Evolutionary conservation across 495 filamentous ascomycete species (phyloP).

Genomic region (Lasiosphaeriaceae sp.): DNA sequence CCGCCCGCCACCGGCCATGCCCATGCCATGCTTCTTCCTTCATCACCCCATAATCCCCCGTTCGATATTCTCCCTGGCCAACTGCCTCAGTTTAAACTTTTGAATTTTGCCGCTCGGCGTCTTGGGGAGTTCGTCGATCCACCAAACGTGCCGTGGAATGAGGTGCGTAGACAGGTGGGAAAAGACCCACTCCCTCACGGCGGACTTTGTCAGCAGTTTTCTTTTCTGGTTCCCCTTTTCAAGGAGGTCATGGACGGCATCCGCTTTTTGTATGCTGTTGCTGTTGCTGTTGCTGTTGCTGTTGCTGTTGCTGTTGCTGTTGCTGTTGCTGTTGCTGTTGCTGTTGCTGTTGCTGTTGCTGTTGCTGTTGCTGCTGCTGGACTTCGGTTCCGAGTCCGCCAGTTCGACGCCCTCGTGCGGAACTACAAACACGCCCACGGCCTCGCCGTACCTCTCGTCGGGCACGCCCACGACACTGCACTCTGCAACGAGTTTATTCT

Average conservation of each 20-base stretch:
- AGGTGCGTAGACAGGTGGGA: conserved; percentile 67
- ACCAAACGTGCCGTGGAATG: conserved; percentile 90
- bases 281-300: not conserved
- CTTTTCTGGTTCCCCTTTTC: conserved; percentile 6
- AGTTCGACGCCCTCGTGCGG: conserved; percentile 36
- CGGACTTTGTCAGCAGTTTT: conserved; percentile 44
- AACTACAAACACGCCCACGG: conserved; percentile 79
- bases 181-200: conserved; percentile 69
- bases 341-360: not conserved
- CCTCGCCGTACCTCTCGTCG: conserved; percentile 81
- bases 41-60: no score
- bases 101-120: conserved; percentile 97
- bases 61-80: conserved; percentile 4
- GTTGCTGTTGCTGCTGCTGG: not conserved
- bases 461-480: conserved; percentile 80
- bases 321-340: not conserved
- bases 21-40: no score
- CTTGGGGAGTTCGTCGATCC: conserved; percentile 77
- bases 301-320: not conserved
- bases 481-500: conserved; percentile 63
- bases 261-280: not conserved
- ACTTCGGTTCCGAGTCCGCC: conserved; percentile 24
- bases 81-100: conserved; percentile 81
- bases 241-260: no score
- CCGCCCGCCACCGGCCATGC: no score